Conservation (phyloP, 1,284 basidiomycete species). For the Ceratobasidium sp. region DNA sequence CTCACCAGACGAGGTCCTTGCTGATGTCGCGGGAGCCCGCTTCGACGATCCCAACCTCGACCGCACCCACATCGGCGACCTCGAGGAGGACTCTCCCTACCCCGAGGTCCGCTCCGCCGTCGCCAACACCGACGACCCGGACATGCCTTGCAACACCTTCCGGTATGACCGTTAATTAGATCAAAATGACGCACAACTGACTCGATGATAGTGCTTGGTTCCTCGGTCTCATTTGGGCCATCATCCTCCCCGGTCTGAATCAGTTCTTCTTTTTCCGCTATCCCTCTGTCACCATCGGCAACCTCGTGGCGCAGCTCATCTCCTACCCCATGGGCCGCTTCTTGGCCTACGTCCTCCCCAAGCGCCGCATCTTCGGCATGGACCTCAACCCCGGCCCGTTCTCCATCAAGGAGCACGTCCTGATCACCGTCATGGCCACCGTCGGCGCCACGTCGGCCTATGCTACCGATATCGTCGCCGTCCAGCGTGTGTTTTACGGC, state of each 20-base stretch:
- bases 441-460: constrained; percentile 55
- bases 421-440: constrained; percentile 56
- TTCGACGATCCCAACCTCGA: constrained; percentile 55
- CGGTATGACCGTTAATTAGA: constrained; percentile 52
- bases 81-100: constrained; percentile 9
- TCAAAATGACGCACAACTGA: constrained; percentile 27
- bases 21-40: constrained; percentile 48
- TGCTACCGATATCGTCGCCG: constrained; percentile 69
- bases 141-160: constrained; percentile 57
- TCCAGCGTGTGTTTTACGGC: constrained; percentile 71
- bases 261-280: constrained; percentile 59
- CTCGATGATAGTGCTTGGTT: constrained; percentile 54
- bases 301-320: constrained; percentile 57
- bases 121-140: constrained; percentile 56
- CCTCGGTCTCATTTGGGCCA: constrained; percentile 65
- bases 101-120: constrained; percentile 54
- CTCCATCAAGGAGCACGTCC: constrained; percentile 79
- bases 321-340: constrained; percentile 68
- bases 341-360: constrained; percentile 67
- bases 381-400: constrained; percentile 81
- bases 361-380: constrained; percentile 63
- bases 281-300: constrained; percentile 57
- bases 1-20: not conserved
- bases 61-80: constrained; percentile 20
- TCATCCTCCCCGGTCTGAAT: constrained; percentile 65